Conservation (phyloP, 768 basidiomycete species). For the Amanita subjunquillea region DNA sequence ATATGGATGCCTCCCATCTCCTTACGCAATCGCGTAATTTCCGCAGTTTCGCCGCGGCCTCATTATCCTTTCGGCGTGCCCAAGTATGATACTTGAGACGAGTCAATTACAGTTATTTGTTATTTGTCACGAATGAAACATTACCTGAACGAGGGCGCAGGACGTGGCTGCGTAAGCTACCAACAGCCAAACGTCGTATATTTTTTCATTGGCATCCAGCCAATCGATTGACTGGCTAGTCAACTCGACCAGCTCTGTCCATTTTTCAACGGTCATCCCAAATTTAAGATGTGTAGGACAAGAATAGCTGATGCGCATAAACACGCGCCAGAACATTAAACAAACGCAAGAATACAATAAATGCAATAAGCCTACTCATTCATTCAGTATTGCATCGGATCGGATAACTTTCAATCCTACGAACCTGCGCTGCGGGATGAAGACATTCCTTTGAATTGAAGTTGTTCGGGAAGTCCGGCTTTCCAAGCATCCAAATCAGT, state of each 20-base stretch:
- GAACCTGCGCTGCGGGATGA: slow-evolving; percentile 58
- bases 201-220: slow-evolving; percentile 70
- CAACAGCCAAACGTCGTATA: slow-evolving; percentile 82
- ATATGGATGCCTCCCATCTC: slow-evolving; percentile 80
- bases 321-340: slow-evolving; percentile 97
- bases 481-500: slow-evolving; percentile 72
- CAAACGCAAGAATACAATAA: slow-evolving; percentile 81
- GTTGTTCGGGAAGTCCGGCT: slow-evolving; percentile 60
- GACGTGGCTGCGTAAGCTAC: slow-evolving; percentile 83
- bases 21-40: slow-evolving; percentile 78
- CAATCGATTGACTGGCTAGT: slow-evolving; percentile 83
- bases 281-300: slow-evolving; percentile 89
- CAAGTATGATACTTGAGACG: slow-evolving; percentile 79
- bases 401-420: slow-evolving; percentile 13
- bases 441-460: slow-evolving; percentile 68
- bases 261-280: slow-evolving; percentile 68
- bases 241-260: slow-evolving; percentile 61
- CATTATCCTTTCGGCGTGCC: slow-evolving; percentile 71
- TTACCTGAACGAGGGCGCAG: slow-evolving; percentile 84
- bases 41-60: slow-evolving; percentile 64
- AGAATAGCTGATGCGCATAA: slow-evolving; percentile 94
- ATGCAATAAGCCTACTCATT: slow-evolving; percentile 66
- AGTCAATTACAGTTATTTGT: background rate
- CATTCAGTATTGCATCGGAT: slow-evolving; percentile 4
- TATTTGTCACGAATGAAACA: slow-evolving; percentile 10